These are phyloP conservation scores for Tetrapisispora phaffii DNA, from an alignment of 805 yeast genomes.

Conservation along the genomic window DNA sequence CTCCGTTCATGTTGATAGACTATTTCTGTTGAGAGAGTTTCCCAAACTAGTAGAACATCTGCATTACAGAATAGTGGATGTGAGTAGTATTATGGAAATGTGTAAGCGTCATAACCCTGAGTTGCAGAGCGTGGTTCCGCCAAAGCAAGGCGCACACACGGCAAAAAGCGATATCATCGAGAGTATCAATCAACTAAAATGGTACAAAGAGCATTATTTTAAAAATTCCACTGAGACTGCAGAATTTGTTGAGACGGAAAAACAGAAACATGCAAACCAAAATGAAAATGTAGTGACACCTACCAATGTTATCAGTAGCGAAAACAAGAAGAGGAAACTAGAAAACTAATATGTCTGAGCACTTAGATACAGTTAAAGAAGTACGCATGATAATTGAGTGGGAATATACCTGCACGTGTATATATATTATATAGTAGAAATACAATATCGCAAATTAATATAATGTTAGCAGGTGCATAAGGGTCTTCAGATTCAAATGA, in stretches of 20 bases:
- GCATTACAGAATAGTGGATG: conserved; percentile 80
- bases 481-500: too few relatives aligned
- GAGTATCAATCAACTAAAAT: conserved; percentile 72
- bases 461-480: too few relatives aligned
- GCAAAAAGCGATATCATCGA: conserved; percentile 84
- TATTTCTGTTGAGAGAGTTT: conserved; percentile 74
- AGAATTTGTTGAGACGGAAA: conserved; percentile 7
- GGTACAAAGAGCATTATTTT: conserved; percentile 64
- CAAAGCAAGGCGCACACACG: conserved; percentile 67
- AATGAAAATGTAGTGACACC: neutral
- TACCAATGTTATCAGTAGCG: neutral
- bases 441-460: too few relatives aligned
- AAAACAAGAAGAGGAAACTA: neutral
- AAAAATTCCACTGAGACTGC: conserved; percentile 10
- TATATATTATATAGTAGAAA: too few relatives aligned
- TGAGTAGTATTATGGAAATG: conserved; percentile 75
- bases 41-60: conserved; percentile 57
- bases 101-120: conserved; percentile 67
- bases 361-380: too few relatives aligned
- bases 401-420: too few relatives aligned
- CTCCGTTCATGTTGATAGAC: conserved; percentile 81
- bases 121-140: conserved; percentile 46
- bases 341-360: too few relatives aligned
- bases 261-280: neutral
- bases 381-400: too few relatives aligned